Conservation (phyloP, 1,139 yeast genomes). For the Pichia sorboxylosa region DNA sequence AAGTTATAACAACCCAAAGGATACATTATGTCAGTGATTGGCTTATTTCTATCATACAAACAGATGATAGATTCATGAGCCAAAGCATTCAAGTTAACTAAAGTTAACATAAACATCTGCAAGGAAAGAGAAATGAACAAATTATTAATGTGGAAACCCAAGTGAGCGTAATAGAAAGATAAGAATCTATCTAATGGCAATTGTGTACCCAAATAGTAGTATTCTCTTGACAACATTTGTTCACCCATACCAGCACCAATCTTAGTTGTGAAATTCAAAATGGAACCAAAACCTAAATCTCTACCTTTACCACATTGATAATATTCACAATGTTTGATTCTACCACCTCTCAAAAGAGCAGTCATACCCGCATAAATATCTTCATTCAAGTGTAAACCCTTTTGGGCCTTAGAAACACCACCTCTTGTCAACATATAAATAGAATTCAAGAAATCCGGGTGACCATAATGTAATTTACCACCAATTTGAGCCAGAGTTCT, state of each 20-base stretch:
- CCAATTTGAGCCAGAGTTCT: constrained; percentile 98
- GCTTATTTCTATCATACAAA: constrained; percentile 70
- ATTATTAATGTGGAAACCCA: constrained; percentile 98
- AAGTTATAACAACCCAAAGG: constrained; percentile 95
- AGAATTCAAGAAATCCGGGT: constrained; percentile 96
- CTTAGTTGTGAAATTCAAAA: constrained; percentile 95
- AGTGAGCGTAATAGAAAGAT: constrained; percentile 96
- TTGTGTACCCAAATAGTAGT: constrained; percentile 94
- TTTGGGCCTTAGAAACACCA: constrained; percentile 98
- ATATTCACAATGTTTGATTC: constrained; percentile 97
- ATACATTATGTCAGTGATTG: constrained; percentile 70
- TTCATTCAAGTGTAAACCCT: constrained; percentile 96
- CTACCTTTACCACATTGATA: constrained; percentile 99
- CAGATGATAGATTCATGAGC: constrained; percentile 87
- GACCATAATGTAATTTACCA: constrained; percentile 98
- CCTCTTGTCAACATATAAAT: constrained; percentile 96
- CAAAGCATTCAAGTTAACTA: constrained; percentile 83
- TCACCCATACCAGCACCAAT: constrained; percentile 99
- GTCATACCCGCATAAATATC: constrained; percentile 99
- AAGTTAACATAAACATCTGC: constrained; percentile 83
- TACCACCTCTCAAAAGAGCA: constrained; percentile 95
- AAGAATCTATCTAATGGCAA: constrained; percentile 94
- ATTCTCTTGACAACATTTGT: constrained; percentile 96
- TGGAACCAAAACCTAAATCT: constrained; percentile 98
- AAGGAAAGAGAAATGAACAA: constrained; percentile 90